Evolutionary conservation across 768 basidiomycete species (phyloP), one percentile per base, ranked within the genome.

Genomic region (Kwoniella mangroviensis): DNA sequence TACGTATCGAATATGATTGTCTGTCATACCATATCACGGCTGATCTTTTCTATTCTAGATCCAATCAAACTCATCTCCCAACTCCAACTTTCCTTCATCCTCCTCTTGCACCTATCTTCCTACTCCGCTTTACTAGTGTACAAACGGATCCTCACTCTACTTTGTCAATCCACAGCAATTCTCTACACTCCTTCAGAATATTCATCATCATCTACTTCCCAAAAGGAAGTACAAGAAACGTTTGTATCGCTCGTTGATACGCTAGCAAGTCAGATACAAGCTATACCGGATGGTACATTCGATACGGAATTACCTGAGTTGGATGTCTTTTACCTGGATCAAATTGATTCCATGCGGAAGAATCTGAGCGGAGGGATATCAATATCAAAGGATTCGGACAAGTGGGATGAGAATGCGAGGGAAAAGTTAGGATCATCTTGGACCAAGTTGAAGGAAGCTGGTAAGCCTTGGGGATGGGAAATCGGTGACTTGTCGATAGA

Each of bases 101-200:
- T 84, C 65, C 78, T 85, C 52, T 73, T 84, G 22, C 76, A 84
- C 70, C 70, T 85, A 1, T 82, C 83, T 67, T 84, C 84, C 49
- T 85, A 82, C 66, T 79, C 84, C 19, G 65, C 80, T n/a, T 75
- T 85, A 19, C 62, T 76, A 41, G 75, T 78, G 1, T 85, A 84
- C 82, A 83, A 84, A 68, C 67, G 79, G 2, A 62, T 84, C 59
- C 73, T 85, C 45, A 63, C 78, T 24, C 81, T 85, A 41, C 49
- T 83, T 45, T 77, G 72, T 41, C 81, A 79, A 17, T 81, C 83
- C 3, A 24, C 73, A 12, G 53, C 72, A 4, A 64, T 81, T 67
- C 67, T 78, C 61, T 22, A 53, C 11, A 4, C 19, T 1, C 66
- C 71, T 5, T 9, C 57, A 5, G 26, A 34, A 9, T 67, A 71